Base-by-base conservation (phyloP, 208 protist genomes). In the Acanthamoeba sp. region DNA sequence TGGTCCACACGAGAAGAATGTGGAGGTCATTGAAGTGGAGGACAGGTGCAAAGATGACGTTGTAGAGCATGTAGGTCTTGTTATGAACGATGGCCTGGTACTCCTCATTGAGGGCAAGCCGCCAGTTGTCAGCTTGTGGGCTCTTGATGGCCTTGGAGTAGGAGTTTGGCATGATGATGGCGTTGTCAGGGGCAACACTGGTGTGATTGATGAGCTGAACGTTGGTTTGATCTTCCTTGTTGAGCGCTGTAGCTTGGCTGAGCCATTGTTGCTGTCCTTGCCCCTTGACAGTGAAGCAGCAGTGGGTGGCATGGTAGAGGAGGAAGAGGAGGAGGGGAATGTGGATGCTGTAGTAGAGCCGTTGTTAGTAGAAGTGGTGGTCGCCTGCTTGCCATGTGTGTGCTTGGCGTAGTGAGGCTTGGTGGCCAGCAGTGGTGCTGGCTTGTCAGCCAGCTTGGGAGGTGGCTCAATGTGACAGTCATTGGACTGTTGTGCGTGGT, bases 81-180 rank as follows among this genome's bases (percentile, higher is more conserved):
- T 84, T 84, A 5, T 40, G 42, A 29, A 52, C 42, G 38, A 84
- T 16, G 38, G 73, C 34, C 16, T 48, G 38, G 73, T 55, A 40
- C n/a, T 84, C 73, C 38, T 52, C 42, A 27, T 84, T 32, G 24
- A 84, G 34, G 10, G 73, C 73, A 10, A 55, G 38, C 24, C 42
- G 10, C 73, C 73, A 84, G 34, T 55, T 55, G 73, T 7, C 42
- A 32, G 73, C 73, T 84, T 84, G 38, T 27, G 73, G 73, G 42
- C 73, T 55, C 20, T 40, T 14, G 42, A 84, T 84, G 73, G 73
- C 73, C n/a, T 84, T 32, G 73, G 73, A 50, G 73, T 84, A 84
- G 73, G 34, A 34, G 34, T 22, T 27, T 10, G 73, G 73, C 24
- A 32, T 84, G 73, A 84, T 27, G 62, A 71, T 71, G 27, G n/a